phyloP scores from a whole-genome alignment of 208 protist species.

The Acanthamoeba triangularis region DNA sequence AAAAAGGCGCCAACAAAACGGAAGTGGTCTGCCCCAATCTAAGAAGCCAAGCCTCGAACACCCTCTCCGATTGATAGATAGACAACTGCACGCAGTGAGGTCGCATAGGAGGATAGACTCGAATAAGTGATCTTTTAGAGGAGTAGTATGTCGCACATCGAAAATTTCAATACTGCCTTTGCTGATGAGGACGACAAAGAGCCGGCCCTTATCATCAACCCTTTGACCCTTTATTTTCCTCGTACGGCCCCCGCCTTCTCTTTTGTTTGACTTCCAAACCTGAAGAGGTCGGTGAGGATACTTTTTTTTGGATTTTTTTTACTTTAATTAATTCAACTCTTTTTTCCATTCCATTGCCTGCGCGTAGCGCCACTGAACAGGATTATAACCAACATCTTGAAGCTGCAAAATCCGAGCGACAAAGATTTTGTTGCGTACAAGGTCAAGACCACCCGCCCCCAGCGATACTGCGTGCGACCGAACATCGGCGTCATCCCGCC shows the following conservation, averaged over 20 bases:
- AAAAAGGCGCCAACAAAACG: conserved; percentile 29
- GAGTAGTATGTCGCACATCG: conserved; percentile 4
- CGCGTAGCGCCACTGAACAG: conserved; percentile 75
- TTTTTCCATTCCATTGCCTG: background rate
- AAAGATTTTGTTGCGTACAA: conserved; percentile 81
- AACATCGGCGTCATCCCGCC: conserved; percentile 82
- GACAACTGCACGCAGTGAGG: no score
- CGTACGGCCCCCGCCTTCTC: background rate
- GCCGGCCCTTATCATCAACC: conserved; percentile 61
- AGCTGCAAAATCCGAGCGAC: conserved; percentile 62
- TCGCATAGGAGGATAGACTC: no score
- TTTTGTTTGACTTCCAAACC: background rate
- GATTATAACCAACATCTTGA: conserved; percentile 75
- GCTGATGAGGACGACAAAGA: conserved; percentile 29
- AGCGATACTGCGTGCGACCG: conserved; percentile 84
- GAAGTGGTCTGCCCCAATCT: background rate
- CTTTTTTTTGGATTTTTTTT: background rate
- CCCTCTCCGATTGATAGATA: background rate
- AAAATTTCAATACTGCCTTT: conserved; percentile 14
- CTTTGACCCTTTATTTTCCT: conserved; percentile 68
- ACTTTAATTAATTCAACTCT: background rate
- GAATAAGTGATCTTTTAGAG: no score
- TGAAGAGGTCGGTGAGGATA: background rate
- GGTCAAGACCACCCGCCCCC: conserved; percentile 84
- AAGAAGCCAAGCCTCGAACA: background rate